phyloP scores from a whole-genome alignment of 768 basidiomycete species.

The Porphyrellus cyaneotinctus region DNA sequence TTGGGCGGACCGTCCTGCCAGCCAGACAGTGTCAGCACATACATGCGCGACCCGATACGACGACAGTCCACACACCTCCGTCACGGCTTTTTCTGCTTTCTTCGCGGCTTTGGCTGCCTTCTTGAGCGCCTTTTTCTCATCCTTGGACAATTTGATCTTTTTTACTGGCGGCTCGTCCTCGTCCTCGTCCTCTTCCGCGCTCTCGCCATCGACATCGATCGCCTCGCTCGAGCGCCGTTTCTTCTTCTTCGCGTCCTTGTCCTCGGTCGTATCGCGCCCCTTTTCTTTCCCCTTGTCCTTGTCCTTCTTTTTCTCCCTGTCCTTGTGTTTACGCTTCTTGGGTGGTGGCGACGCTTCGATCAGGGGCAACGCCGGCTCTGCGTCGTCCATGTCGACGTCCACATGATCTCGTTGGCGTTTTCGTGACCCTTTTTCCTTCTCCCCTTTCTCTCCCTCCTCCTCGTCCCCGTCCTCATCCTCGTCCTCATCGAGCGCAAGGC shows the following conservation, averaged over 20 bases:
- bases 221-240: conserved; percentile 66
- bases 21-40: not conserved
- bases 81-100: conserved; percentile 42
- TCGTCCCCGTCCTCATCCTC: conserved; percentile 52
- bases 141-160: conserved; percentile 76
- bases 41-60: not conserved
- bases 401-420: conserved; percentile 13
- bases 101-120: conserved; percentile 67
- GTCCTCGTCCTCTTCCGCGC: conserved; percentile 26
- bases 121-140: conserved; percentile 83
- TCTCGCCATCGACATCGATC: conserved; percentile 59
- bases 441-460: conserved; percentile 27
- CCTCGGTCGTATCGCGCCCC: not conserved
- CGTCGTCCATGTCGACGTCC: conserved; percentile 41
- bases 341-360: conserved; percentile 55
- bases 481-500: conserved; percentile 64
- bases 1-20: conserved; percentile 33
- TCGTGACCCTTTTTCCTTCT: not conserved
- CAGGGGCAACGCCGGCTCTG: conserved; percentile 51
- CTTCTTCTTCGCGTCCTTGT: conserved; percentile 41
- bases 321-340: conserved; percentile 51
- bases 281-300: conserved; percentile 16
- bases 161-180: conserved; percentile 54
- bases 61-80: conserved; percentile 34
- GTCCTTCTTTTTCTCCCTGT: conserved; percentile 31